phyloP scores from a whole-genome alignment of 2,329 filamentous ascomycete genomes.

The Nemania abortiva region DNA sequence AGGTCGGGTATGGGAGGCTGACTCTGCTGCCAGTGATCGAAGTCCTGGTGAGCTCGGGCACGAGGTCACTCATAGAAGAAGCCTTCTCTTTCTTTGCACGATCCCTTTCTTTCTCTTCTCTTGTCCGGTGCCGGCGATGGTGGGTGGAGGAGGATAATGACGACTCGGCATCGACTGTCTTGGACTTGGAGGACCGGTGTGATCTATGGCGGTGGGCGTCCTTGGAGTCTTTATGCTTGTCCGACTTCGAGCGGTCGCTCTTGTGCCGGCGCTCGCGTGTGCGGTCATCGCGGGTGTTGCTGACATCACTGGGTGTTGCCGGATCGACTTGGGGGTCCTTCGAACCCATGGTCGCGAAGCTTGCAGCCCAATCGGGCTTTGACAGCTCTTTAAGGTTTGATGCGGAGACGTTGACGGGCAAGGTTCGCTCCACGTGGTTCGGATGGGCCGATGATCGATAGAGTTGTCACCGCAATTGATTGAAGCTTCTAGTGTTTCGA shows the following conservation, averaged over 20 bases:
- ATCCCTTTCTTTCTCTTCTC: constrained; percentile 49
- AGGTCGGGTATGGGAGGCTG: constrained; percentile 52
- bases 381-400: constrained; percentile 41
- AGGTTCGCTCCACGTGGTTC: constrained; percentile 35
- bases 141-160: constrained; percentile 43
- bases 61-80: constrained; percentile 51
- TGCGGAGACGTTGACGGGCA: constrained; percentile 36
- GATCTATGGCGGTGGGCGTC: constrained; percentile 47
- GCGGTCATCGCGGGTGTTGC: constrained; percentile 40
- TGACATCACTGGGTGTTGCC: constrained; percentile 36
- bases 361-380: constrained; percentile 51
- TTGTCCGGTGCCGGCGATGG: constrained; percentile 50
- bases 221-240: constrained; percentile 42
- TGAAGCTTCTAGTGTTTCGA: constrained; percentile 13
- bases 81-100: constrained; percentile 47
- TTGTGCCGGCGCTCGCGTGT: constrained; percentile 46
- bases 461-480: constrained; percentile 12
- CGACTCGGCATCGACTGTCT: constrained; percentile 46
- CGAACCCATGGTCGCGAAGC: constrained; percentile 47
- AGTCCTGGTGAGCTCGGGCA: constrained; percentile 49
- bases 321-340: constrained; percentile 46
- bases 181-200: constrained; percentile 48
- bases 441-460: constrained; percentile 11
- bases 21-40: constrained; percentile 47
- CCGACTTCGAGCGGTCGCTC: constrained; percentile 40